Conservation (phyloP, 1,284 basidiomycete species). For the Malassezia obtusa region DNA sequence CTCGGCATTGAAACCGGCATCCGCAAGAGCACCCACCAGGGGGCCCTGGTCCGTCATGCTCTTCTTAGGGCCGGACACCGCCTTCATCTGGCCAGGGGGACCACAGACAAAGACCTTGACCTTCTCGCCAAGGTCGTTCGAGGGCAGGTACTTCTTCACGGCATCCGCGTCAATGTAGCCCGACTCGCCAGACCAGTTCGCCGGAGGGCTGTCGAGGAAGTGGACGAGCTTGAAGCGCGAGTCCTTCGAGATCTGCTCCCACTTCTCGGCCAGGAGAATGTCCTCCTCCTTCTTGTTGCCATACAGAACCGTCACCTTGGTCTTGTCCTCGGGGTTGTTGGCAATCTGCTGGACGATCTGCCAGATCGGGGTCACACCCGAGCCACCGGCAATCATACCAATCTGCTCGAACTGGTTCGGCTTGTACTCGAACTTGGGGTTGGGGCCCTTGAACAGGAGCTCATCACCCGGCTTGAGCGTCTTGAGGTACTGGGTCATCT, state of each 20-base stretch:
- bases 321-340: constrained; percentile 66
- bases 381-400: constrained; percentile 80
- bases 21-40: constrained; percentile 38
- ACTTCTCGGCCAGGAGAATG: constrained; percentile 73
- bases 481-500: constrained; percentile 50
- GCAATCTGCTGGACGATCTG: constrained; percentile 48
- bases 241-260: constrained; percentile 54
- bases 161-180: constrained; percentile 59
- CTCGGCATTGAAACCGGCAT: constrained; percentile 39
- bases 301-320: constrained; percentile 85
- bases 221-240: constrained; percentile 68
- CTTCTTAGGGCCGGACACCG: constrained; percentile 41
- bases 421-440: constrained; percentile 46
- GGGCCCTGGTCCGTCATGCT: constrained; percentile 43
- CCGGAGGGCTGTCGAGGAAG: constrained; percentile 67
- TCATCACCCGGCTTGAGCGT: constrained; percentile 66
- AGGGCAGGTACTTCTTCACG: constrained; percentile 62
- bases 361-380: constrained; percentile 56
- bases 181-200: constrained; percentile 55
- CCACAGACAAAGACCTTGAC: constrained; percentile 83
- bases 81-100: constrained; percentile 39
- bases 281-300: constrained; percentile 82
- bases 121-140: constrained; percentile 62
- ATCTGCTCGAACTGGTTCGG: constrained; percentile 56
- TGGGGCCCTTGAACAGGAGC: constrained; percentile 66